Evolutionary conservation across 108 stramenopile species (phyloP), one percentile per base, ranked within the genome.

Genomic region (Skeletonema costatum): DNA sequence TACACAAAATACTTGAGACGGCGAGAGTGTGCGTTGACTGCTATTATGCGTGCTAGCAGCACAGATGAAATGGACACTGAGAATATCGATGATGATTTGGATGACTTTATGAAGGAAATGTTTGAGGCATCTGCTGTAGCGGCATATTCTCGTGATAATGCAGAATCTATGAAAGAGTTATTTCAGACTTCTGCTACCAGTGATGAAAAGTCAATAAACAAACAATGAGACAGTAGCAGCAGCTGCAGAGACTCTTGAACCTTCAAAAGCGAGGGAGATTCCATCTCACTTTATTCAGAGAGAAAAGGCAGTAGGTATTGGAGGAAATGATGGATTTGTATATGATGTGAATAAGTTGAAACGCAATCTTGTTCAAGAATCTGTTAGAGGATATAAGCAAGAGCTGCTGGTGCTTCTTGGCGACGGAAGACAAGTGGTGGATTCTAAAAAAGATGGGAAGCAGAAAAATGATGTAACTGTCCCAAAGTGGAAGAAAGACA

Each of bases 341-440:
- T 87, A 78, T 51, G 87, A 90, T 41, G 85, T 90, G 16, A 90
- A 90, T 67, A 51, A 62, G 25, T 64, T 90, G 32, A 90, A 90
- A 60, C 73, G 77, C 14, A 90, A 90, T 67, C 82, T 90, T 38
- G 80, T 90, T 46, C 89, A 90, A 73, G 85, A 86, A 82, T 77
- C 86, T 44, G 80, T 90, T 1, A 58, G 72, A 33, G 62, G 73
- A 31, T 84, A 66, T 68, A 90, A 90, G 74, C 70, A 83, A 41
- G 87, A 90, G 35, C 59, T 90, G 58, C 51, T 81, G 38, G 48
- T 68, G 29, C 83, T 90, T 41, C 74, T 90, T 29, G 75, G 74
- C 16, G 79, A 81, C 63, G 79, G 75, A 53, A 83, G 77, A 59
- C 73, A 74, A 64, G 60, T 79, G 32, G 66, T 32, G 9, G 60